Conservation (phyloP, 2,329 filamentous ascomycete species). For the Sphaerulina musiva region DNA sequence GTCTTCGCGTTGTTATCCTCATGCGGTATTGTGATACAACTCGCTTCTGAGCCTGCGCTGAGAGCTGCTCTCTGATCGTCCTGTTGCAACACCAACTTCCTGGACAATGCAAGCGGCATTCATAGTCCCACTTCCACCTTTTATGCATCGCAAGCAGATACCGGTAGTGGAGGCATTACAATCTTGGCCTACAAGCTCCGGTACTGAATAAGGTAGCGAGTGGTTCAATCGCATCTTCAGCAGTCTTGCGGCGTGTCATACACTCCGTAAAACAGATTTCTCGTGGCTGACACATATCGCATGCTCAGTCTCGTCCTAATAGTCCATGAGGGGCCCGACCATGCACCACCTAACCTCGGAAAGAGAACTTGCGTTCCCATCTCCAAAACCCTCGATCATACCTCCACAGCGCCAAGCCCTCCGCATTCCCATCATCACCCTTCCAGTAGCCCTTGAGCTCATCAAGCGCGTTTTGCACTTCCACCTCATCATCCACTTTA, state of each 20-base stretch:
- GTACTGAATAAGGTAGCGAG: neutral
- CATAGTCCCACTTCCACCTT: neutral
- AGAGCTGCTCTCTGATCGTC: no score
- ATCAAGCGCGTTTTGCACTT: conserved; percentile 35
- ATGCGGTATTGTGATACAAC: no score
- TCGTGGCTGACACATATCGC: neutral
- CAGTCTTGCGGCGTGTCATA: conserved; percentile 4
- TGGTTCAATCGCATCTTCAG: conserved; percentile 3
- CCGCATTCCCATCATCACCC: conserved; percentile 32
- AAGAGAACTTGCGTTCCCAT: conserved; percentile 35
- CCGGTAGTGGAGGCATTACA: neutral
- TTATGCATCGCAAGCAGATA: neutral
- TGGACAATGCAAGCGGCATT: conserved; percentile 5
- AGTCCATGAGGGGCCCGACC: no score
- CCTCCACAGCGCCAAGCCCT: conserved; percentile 39
- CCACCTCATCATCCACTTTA: conserved; percentile 39
- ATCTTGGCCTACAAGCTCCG: neutral
- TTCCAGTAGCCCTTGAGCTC: conserved; percentile 33
- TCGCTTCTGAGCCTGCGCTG: no score
- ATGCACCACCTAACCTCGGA: conserved; percentile 18
- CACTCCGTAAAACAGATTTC: neutral
- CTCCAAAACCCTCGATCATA: conserved; percentile 41
- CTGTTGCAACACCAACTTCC: neutral
- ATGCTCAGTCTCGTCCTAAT: neutral
- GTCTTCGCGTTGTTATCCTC: no score